Percentiles rank a stretch among this genome's conserved stretches.
These are phyloP conservation scores for Anisodus acutangulus DNA, from an alignment of 257 asterid genomes.

Conservation along the genomic window DNA sequence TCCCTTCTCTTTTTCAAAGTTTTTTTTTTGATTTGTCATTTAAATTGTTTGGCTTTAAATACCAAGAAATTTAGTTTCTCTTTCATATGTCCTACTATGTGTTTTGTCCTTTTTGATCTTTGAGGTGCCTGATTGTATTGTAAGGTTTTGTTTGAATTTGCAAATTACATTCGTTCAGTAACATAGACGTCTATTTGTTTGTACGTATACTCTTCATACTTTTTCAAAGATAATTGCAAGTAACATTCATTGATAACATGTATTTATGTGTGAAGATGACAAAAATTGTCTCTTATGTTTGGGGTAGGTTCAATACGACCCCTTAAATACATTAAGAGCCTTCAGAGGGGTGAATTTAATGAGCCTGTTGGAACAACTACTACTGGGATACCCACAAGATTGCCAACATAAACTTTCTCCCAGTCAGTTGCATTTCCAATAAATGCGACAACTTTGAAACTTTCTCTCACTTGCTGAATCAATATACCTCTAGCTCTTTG, in stretches of 20 bases:
- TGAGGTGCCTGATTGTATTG: background rate
- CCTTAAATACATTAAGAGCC: too few relatives aligned
- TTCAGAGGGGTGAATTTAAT: too few relatives aligned
- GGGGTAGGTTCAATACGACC: too few relatives aligned
- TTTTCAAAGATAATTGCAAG: too few relatives aligned
- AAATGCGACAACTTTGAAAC: conserved; percentile 78
- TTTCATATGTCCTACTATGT: background rate
- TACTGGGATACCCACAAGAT: conserved; percentile 90
- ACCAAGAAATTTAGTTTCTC: background rate
- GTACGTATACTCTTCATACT: too few relatives aligned
- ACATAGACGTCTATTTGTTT: background rate
- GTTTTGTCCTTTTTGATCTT: background rate
- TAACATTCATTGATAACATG: too few relatives aligned
- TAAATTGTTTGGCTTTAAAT: background rate
- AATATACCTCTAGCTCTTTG: conserved; percentile 87
- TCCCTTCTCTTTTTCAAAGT: background rate
- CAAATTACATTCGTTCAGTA: background rate
- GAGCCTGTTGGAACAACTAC: conserved; percentile 75
- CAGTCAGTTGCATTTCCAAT: conserved; percentile 88
- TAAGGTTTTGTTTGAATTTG: background rate
- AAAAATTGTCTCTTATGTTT: too few relatives aligned
- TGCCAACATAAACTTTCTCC: conserved; percentile 82
- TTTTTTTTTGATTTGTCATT: too few relatives aligned
- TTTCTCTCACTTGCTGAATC: conserved; percentile 66
- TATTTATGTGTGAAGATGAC: too few relatives aligned